phyloP scores from a whole-genome alignment of 73 alveolate species.

The Blepharisma stoltei region DNA sequence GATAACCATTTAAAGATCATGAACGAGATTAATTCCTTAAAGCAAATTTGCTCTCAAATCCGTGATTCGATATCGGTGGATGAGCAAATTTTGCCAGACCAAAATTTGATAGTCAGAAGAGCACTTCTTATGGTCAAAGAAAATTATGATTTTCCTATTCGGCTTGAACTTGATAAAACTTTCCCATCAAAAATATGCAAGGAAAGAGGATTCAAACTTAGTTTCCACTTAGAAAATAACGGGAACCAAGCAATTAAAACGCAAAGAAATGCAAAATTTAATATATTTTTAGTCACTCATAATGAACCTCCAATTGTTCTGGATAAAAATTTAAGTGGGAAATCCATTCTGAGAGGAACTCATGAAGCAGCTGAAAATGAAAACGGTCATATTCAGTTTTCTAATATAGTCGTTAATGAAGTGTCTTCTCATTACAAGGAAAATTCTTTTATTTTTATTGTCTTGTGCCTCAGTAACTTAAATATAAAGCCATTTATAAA shows the following conservation, averaged over 20 bases:
- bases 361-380: background rate
- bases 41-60: too few relatives aligned
- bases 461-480: background rate
- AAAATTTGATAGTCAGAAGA: too few relatives aligned
- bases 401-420: background rate
- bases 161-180: too few relatives aligned
- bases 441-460: background rate
- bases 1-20: too few relatives aligned
- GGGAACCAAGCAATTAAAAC: background rate
- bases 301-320: slow-evolving; percentile 1
- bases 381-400: background rate
- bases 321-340: background rate
- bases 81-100: too few relatives aligned
- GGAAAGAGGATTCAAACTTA: slow-evolving; percentile 9
- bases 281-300: background rate
- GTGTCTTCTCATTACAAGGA: slow-evolving; percentile 17
- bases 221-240: background rate
- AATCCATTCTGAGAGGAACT: slow-evolving; percentile 11
- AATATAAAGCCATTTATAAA: background rate
- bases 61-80: too few relatives aligned
- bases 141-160: too few relatives aligned
- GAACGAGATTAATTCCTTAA: too few relatives aligned
- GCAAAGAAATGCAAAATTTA: background rate
- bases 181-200: slow-evolving; percentile 4
- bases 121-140: too few relatives aligned